Conservation (phyloP, 2,329 filamentous ascomycete species). For the Alternaria sp. region DNA sequence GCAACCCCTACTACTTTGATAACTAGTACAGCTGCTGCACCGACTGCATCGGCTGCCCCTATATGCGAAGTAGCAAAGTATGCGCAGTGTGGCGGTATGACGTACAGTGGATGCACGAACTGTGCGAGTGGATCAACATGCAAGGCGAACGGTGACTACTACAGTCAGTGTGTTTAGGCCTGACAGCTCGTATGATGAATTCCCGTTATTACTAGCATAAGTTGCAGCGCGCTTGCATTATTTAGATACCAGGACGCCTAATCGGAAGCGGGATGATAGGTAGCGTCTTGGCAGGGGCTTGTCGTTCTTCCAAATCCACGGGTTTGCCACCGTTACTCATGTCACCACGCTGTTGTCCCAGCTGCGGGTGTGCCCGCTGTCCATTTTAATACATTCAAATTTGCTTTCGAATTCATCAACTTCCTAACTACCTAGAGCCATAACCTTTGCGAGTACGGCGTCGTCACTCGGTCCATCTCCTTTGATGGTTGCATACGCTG, state of each 20-base stretch:
- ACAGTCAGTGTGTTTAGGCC: constrained; percentile 32
- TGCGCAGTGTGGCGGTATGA: constrained; percentile 36
- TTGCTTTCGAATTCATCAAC: background rate
- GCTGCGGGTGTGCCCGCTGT: background rate
- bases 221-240: too few relatives aligned
- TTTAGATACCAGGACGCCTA: background rate
- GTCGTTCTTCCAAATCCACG: background rate
- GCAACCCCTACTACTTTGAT: constrained; percentile 29
- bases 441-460: constrained; percentile 28
- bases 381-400: background rate
- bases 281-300: background rate
- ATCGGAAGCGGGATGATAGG: background rate
- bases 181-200: background rate
- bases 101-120: constrained; percentile 31
- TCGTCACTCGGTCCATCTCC: constrained; percentile 31
- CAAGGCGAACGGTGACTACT: constrained; percentile 35
- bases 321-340: background rate
- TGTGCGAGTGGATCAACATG: constrained; percentile 37
- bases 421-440: constrained; percentile 20
- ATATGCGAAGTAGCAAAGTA: constrained; percentile 28
- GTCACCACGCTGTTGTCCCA: background rate
- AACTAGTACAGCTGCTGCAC: constrained; percentile 19
- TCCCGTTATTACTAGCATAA: background rate
- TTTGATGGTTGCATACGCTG: constrained; percentile 31
- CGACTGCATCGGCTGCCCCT: constrained; percentile 19